Conservation (phyloP, 345 rosid genomes). For the Anastatica hierochuntica region DNA sequence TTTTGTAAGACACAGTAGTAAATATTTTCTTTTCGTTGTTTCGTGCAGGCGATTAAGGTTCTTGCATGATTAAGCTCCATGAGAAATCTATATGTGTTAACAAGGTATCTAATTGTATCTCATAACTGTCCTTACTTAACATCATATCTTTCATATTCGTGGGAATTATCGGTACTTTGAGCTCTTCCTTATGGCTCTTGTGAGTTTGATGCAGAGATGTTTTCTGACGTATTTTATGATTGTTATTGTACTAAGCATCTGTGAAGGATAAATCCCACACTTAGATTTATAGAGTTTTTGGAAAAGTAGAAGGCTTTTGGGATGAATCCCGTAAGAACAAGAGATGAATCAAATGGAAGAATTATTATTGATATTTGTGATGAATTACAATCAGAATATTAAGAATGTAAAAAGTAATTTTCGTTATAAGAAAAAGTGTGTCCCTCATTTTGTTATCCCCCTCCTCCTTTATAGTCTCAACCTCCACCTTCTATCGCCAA, state of each 20-base stretch:
- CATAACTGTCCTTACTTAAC: background rate
- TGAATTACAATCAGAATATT: no score
- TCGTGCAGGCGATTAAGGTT: constrained; percentile 79
- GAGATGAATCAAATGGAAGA: no score
- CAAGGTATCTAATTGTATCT: constrained; percentile 42
- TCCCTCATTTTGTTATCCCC: no score
- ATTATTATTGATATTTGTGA: no score
- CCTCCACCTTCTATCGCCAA: no score
- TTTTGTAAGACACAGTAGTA: background rate
- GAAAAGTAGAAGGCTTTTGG: no score
- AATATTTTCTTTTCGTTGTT: background rate
- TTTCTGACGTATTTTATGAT: background rate
- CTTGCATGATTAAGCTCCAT: constrained; percentile 91
- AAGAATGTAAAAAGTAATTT: no score
- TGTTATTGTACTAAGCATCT: constrained; percentile 49
- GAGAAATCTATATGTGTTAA: constrained; percentile 97
- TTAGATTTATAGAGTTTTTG: no score
- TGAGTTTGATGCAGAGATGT: background rate
- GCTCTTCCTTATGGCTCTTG: background rate
- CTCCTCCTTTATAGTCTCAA: no score
- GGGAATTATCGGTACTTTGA: background rate
- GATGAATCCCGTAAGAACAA: no score
- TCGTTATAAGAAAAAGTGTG: no score
- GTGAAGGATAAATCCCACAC: no score
- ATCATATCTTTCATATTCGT: background rate